These are phyloP conservation scores for Powellomyces hirtus DNA, from an alignment of 192 early-diverging fungal genomes.

Conservation along the genomic window DNA sequence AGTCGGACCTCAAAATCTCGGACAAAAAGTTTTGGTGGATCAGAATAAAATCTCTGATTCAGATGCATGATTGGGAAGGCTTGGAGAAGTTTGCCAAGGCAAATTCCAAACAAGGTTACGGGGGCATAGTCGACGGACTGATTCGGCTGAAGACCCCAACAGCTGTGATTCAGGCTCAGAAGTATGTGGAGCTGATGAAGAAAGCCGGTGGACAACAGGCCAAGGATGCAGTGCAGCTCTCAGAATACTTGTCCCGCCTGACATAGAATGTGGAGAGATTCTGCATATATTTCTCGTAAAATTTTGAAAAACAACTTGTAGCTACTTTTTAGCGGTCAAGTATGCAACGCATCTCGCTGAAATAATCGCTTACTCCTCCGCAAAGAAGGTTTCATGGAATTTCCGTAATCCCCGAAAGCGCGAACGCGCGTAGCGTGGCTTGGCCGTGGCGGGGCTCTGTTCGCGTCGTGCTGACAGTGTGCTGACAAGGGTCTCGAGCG, in stretches of 20 bases:
- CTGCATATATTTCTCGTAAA: no score
- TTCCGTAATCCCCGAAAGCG: no score
- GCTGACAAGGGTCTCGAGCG: no score
- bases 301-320: no score
- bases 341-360: no score
- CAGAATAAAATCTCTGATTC: slow-evolving; percentile 76
- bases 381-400: no score
- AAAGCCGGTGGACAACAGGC: slow-evolving; percentile 35
- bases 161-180: slow-evolving; percentile 28
- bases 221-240: slow-evolving; percentile 22
- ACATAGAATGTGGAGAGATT: no score
- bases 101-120: slow-evolving; percentile 24
- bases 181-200: slow-evolving; percentile 34
- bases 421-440: no score
- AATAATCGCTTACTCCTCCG: no score
- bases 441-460: no score
- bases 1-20: slow-evolving; percentile 81
- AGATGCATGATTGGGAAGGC: slow-evolving; percentile 76
- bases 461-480: no score
- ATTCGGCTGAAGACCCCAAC: slow-evolving; percentile 4
- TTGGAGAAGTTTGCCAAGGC: slow-evolving; percentile 66
- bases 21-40: slow-evolving; percentile 90
- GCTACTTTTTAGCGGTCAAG: no score
- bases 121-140: slow-evolving; percentile 31
- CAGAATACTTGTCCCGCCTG: slow-evolving; percentile 1